Evolutionary conservation across 2,329 filamentous ascomycete species (phyloP).

Genomic region (Magnaporthiopsis poae): DNA sequence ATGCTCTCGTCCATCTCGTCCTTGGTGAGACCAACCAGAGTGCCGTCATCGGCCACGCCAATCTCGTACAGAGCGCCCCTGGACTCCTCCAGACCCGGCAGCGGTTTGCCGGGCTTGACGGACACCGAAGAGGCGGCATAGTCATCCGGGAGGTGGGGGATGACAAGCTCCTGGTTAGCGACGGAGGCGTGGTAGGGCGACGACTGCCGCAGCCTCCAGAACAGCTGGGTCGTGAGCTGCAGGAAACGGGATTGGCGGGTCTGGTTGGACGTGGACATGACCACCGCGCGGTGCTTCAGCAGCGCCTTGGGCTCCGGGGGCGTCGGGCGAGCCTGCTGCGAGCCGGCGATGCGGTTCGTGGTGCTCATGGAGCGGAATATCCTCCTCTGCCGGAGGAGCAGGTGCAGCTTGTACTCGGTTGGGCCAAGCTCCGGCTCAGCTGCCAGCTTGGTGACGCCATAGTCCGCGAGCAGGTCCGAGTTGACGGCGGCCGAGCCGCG

Average conservation of each 20-base stretch:
- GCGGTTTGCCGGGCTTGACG: constrained; percentile 41
- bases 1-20: constrained; percentile 91
- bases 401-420: constrained; percentile 91
- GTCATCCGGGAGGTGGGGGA: constrained; percentile 60
- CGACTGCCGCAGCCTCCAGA: constrained; percentile 92
- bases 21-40: constrained; percentile 73
- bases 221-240: constrained; percentile 83
- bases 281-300: constrained; percentile 16
- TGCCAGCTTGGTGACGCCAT: constrained; percentile 64
- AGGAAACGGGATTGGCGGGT: constrained; percentile 75
- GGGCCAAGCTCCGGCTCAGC: constrained; percentile 90
- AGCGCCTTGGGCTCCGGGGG: constrained; percentile 19
- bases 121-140: constrained; percentile 34
- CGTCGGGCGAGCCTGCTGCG: constrained; percentile 21
- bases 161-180: constrained; percentile 55
- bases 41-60: constrained; percentile 88
- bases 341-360: constrained; percentile 22
- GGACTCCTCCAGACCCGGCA: constrained; percentile 82
- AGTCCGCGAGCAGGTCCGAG: constrained; percentile 42
- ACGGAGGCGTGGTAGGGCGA: constrained; percentile 81
- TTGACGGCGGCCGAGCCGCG: constrained; percentile 18
- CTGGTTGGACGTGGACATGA: constrained; percentile 34
- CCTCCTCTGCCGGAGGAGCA: constrained; percentile 69
- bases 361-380: constrained; percentile 66
- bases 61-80: constrained; percentile 92